These are phyloP conservation scores for Ailanthus altissimus DNA, from an alignment of 345 rosid genomes.

Conservation along the genomic window DNA sequence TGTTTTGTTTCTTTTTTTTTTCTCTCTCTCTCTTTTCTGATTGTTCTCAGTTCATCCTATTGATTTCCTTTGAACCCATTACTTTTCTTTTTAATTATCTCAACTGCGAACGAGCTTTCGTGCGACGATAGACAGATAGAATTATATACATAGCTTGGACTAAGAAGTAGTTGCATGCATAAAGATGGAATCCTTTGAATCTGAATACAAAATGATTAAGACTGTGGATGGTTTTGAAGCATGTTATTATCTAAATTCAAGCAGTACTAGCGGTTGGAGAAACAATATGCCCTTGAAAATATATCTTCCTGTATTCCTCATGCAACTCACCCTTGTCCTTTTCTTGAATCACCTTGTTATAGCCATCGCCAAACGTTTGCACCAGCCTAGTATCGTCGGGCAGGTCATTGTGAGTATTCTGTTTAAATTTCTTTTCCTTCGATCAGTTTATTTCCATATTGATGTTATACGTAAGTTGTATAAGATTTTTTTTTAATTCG, in stretches of 20 bases:
- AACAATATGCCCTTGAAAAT: not conserved
- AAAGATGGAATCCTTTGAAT: not conserved
- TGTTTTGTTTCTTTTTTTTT: no score
- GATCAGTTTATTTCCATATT: no score
- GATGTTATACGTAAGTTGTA: no score
- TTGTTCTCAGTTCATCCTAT: not conserved
- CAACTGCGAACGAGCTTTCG: not conserved
- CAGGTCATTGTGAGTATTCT: not conserved
- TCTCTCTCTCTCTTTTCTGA: not conserved
- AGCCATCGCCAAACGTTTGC: constrained; percentile 5
- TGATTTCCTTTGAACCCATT: not conserved
- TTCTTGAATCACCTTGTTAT: not conserved
- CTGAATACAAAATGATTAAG: not conserved
- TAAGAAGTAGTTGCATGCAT: not conserved
- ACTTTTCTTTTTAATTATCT: no score
- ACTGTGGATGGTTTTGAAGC: not conserved
- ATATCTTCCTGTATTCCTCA: not conserved
- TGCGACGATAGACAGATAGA: no score
- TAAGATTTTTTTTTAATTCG: not conserved
- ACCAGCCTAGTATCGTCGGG: not conserved
- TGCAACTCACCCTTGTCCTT: not conserved
- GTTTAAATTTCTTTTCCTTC: no score
- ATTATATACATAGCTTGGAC: no score
- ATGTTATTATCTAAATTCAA: constrained; percentile 8
- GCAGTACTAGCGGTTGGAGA: not conserved